phyloP scores from a whole-genome alignment of 257 asterid genomes.

The Misopates orontium region DNA sequence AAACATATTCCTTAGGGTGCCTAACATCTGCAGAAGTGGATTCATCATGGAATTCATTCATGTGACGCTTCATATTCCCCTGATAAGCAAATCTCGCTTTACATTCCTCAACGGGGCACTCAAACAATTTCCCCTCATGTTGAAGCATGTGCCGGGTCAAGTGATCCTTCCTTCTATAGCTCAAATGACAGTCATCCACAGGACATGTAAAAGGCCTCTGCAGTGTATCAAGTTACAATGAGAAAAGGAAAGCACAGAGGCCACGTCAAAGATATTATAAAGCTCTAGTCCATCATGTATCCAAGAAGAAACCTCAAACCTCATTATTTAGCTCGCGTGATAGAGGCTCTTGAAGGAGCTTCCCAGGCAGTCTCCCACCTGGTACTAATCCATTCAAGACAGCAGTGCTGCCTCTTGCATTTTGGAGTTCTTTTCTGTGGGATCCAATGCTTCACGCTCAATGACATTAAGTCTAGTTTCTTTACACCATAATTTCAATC shows the following conservation, averaged over 20 bases:
- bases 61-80: conserved; percentile 70
- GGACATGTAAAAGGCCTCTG: conserved; percentile 84
- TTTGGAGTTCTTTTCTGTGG: conserved; percentile 88
- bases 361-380: conserved; percentile 99
- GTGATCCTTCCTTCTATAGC: conserved; percentile 87
- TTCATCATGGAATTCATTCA: conserved; percentile 62
- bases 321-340: conserved; percentile 60
- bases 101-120: conserved; percentile 62
- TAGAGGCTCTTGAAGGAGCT: conserved; percentile 99
- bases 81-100: conserved; percentile 46
- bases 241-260: conserved; percentile 13
- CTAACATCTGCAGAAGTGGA: conserved; percentile 34
- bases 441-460: conserved; percentile 99
- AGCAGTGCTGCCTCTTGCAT: conserved; percentile 72
- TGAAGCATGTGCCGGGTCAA: conserved; percentile 73
- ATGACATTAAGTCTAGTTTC: conserved; percentile 31
- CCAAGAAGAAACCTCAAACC: conserved; percentile 48
- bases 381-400: conserved; percentile 95
- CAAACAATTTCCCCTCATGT: conserved; percentile 76
- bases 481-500: conserved; percentile 37
- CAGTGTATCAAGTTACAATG: conserved; percentile 14
- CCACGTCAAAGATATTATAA: background rate
- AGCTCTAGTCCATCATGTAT: conserved; percentile 1
- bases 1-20: conserved; percentile 48
- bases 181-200: conserved; percentile 73